Percentiles rank a stretch among this genome's conserved stretches.
Evolutionary conservation across 768 basidiomycete species (phyloP).

Genomic region (Auriscalpium vulgare): DNA sequence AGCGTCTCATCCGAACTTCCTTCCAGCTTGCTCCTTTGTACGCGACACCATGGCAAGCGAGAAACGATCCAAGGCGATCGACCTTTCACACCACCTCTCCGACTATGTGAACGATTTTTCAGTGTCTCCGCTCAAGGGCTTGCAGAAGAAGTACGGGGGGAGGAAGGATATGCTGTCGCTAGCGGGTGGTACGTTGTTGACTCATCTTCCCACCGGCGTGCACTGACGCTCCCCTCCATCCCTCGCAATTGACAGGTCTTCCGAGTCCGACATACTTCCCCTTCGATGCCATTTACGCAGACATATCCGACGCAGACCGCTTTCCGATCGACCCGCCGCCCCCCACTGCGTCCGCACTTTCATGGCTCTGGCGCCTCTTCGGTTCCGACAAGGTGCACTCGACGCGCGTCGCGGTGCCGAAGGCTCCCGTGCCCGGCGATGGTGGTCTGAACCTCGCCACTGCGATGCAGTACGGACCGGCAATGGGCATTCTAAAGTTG

Average conservation of each 20-base stretch:
- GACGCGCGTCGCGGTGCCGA: conserved; percentile 46
- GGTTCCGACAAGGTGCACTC: conserved; percentile 28
- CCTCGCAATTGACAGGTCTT: conserved; percentile 34
- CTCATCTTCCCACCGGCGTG: background rate
- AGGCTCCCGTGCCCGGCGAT: conserved; percentile 38
- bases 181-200: conserved; percentile 49
- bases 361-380: conserved; percentile 57
- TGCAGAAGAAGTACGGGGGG: conserved; percentile 47
- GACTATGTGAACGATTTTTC: conserved; percentile 38
- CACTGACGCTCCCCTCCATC: background rate
- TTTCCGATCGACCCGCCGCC: conserved; percentile 32
- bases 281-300: conserved; percentile 51
- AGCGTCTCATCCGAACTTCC: too few relatives aligned
- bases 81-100: conserved; percentile 69
- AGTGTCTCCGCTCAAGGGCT: conserved; percentile 54
- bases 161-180: conserved; percentile 48
- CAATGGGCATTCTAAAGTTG: conserved; percentile 47
- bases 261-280: conserved; percentile 68
- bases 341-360: conserved; percentile 26
- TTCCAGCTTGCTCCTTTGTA: too few relatives aligned
- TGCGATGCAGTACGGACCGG: conserved; percentile 61
- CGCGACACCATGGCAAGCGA: conserved; percentile 10
- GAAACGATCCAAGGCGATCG: conserved; percentile 41
- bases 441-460: conserved; percentile 51
- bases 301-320: conserved; percentile 41